phyloP scores from a whole-genome alignment of 768 basidiomycete genomes.

The Panaeolus cyanescens region DNA sequence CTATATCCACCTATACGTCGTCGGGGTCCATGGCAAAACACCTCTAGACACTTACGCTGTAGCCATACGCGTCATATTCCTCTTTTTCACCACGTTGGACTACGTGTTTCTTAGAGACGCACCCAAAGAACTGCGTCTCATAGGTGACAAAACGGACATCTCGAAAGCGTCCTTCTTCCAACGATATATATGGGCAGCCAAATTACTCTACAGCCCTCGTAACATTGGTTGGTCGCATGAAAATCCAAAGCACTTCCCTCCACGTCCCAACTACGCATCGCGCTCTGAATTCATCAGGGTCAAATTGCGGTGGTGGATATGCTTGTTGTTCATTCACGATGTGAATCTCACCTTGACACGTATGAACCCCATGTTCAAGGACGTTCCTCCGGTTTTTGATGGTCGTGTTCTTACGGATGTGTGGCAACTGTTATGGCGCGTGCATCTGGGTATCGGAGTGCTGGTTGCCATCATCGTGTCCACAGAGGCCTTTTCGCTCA shows the following conservation, averaged over 20 bases:
- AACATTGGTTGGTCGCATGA: constrained; percentile 24
- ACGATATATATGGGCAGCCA: constrained; percentile 17
- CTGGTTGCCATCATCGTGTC: neutral
- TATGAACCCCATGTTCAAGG: constrained; percentile 7
- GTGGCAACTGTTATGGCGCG: neutral
- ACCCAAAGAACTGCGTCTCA: constrained; percentile 13
- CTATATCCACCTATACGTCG: neutral
- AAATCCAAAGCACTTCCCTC: constrained; percentile 11
- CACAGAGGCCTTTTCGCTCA: constrained; percentile 3
- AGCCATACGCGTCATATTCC: constrained; percentile 7
- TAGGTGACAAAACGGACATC: constrained; percentile 12
- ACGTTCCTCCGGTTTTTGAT: neutral
- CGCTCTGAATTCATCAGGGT: constrained; percentile 16
- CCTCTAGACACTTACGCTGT: constrained; percentile 3
- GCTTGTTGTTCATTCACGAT: constrained; percentile 1
- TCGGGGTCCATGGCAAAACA: neutral
- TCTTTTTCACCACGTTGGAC: constrained; percentile 15
- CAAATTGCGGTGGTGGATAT: constrained; percentile 8
- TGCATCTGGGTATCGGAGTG: constrained; percentile 4
- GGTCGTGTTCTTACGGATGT: neutral
- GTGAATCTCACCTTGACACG: constrained; percentile 2
- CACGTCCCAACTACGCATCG: constrained; percentile 10
- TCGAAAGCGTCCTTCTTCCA: constrained; percentile 6
- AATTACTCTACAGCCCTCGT: constrained; percentile 18
- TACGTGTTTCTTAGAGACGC: constrained; percentile 19